A percentile compares a stretch with the other conserved stretches of the same genome.
Evolutionary conservation across 306 rosid species (phyloP).

Genomic region (Prunus armeniaca): DNA sequence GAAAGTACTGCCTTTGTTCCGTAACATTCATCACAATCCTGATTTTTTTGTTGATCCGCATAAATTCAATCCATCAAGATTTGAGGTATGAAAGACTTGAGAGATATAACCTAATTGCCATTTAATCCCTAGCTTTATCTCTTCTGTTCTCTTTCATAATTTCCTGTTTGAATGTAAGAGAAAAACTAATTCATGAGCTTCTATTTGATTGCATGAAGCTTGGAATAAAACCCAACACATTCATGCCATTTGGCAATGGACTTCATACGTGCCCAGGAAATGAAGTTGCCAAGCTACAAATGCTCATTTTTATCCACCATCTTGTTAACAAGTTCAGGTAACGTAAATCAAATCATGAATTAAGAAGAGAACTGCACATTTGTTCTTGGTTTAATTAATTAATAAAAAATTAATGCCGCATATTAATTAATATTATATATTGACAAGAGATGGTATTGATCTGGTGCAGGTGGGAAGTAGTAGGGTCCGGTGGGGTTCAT

Average conservation of each 20-base stretch:
- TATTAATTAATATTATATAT: too few species aligned
- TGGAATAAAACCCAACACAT: constrained; percentile 15
- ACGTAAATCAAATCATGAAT: too few species aligned
- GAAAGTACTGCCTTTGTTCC: constrained; percentile 29
- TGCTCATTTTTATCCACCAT: constrained; percentile 25
- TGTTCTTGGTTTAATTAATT: too few species aligned
- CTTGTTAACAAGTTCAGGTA: constrained; percentile 27
- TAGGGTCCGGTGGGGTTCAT: constrained; percentile 11
- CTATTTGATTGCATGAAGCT: not conserved
- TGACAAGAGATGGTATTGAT: not conserved
- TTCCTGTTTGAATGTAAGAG: not conserved
- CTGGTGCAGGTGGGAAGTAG: constrained; percentile 18
- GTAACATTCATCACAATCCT: constrained; percentile 30
- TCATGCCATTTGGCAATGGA: constrained; percentile 31
- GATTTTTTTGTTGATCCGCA: constrained; percentile 18
- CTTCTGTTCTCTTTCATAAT: too few species aligned
- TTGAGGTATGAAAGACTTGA: constrained; percentile 13
- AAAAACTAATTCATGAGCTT: not conserved
- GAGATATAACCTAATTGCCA: not conserved
- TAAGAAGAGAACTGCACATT: too few species aligned
- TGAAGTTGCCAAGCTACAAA: constrained; percentile 28
- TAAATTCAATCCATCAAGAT: constrained; percentile 18
- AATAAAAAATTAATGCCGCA: too few species aligned
- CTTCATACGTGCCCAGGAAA: constrained; percentile 29
- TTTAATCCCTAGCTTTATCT: too few species aligned